These are phyloP conservation scores for Medicago ruthenica DNA, from an alignment of 306 rosid genomes.

Conservation along the genomic window DNA sequence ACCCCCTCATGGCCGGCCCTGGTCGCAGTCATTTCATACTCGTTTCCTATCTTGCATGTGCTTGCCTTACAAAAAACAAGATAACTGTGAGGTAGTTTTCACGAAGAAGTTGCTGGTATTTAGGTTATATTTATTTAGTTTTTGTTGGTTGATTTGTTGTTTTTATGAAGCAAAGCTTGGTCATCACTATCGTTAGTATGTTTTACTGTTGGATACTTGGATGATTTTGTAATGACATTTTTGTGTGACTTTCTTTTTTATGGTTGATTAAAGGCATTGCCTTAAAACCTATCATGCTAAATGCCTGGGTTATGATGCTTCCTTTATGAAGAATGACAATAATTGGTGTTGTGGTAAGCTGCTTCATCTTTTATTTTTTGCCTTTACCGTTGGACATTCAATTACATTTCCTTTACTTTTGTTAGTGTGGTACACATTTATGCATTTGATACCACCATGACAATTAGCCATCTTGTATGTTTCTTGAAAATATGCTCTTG, in stretches of 20 bases:
- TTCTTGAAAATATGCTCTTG: not conserved
- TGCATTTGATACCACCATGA: constrained; percentile 26
- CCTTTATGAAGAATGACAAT: constrained; percentile 47
- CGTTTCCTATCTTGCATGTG: too few species aligned
- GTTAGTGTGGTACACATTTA: constrained; percentile 8
- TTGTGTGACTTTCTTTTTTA: constrained; percentile 24
- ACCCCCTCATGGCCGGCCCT: too few species aligned
- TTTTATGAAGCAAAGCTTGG: not conserved
- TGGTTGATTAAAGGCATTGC: constrained; percentile 60
- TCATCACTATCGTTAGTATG: constrained; percentile 8
- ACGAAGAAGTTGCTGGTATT: constrained; percentile 33
- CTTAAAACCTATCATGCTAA: constrained; percentile 71
- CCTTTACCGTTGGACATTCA: constrained; percentile 25
- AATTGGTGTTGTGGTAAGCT: constrained; percentile 70
- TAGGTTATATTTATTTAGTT: not conserved
- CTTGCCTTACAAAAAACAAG: not conserved
- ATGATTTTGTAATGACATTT: constrained; percentile 12
- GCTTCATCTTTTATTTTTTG: constrained; percentile 36
- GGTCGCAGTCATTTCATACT: too few species aligned
- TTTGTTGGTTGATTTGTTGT: constrained; percentile 1
- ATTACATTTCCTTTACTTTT: constrained; percentile 18
- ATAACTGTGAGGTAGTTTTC: constrained; percentile 7
- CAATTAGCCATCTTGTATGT: constrained; percentile 26
- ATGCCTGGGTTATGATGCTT: constrained; percentile 60
- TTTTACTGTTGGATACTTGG: constrained; percentile 32